phyloP scores from a whole-genome alignment of 768 basidiomycete species.

The Xerocomellus dryophilus region DNA sequence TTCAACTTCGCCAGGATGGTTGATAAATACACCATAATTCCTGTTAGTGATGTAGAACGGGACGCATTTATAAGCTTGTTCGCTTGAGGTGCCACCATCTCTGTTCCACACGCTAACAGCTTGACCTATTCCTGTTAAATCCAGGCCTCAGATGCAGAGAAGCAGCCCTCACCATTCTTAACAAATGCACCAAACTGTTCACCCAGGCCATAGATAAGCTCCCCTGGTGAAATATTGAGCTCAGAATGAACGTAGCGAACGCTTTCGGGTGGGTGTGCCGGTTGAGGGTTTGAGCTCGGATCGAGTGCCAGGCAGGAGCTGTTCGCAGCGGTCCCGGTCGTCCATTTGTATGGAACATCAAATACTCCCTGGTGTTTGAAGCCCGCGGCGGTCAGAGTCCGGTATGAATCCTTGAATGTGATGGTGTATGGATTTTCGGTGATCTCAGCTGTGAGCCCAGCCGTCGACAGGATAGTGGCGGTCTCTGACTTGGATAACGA shows the following conservation, averaged over 20 bases:
- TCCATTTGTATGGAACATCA: slow-evolving; percentile 57
- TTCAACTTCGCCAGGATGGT: slow-evolving; percentile 73
- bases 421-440: slow-evolving; percentile 60
- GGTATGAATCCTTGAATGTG: slow-evolving; percentile 49
- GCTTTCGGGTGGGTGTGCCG: slow-evolving; percentile 38
- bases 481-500: slow-evolving; percentile 28
- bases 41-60: slow-evolving; percentile 70
- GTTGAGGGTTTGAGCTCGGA: slow-evolving; percentile 55
- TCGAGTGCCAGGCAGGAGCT: slow-evolving; percentile 57
- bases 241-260: slow-evolving; percentile 53
- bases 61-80: slow-evolving; percentile 65
- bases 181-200: slow-evolving; percentile 74
- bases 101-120: slow-evolving; percentile 66
- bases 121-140: slow-evolving; percentile 40
- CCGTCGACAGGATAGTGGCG: slow-evolving; percentile 39
- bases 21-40: slow-evolving; percentile 74
- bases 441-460: slow-evolving; percentile 51
- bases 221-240: slow-evolving; percentile 65
- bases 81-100: slow-evolving; percentile 71
- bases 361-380: slow-evolving; percentile 52
- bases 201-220: slow-evolving; percentile 70
- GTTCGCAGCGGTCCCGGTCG: slow-evolving; percentile 46
- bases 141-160: slow-evolving; percentile 18
- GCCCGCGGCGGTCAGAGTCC: slow-evolving; percentile 38
- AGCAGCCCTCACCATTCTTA: slow-evolving; percentile 59